phyloP scores from a whole-genome alignment of 768 basidiomycete genomes.

The Suillus spraguei region DNA sequence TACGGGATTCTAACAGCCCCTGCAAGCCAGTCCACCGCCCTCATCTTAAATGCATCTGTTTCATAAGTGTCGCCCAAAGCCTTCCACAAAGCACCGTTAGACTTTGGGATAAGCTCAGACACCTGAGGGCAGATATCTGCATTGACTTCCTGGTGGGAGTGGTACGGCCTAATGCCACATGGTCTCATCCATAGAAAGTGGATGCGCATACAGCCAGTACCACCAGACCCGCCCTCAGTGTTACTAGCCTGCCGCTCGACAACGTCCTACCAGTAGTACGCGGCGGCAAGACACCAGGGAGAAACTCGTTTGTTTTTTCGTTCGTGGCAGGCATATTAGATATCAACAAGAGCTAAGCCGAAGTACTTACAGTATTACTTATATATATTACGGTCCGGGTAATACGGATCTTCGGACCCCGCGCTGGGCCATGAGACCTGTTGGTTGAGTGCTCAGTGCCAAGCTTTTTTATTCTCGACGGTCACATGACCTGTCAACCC shows the following conservation, averaged over 20 bases:
- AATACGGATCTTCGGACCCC: neutral
- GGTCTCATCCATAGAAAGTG: slow-evolving; percentile 17
- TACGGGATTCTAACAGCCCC: slow-evolving; percentile 44
- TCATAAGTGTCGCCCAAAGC: slow-evolving; percentile 32
- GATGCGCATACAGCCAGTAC: slow-evolving; percentile 21
- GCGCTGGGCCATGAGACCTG: neutral
- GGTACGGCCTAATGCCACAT: neutral
- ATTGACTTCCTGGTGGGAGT: slow-evolving; percentile 5
- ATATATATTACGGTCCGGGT: neutral
- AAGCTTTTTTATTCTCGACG: neutral
- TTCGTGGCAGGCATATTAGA: slow-evolving; percentile 19
- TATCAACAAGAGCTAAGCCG: neutral
- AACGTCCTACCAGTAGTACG: slow-evolving; percentile 1
- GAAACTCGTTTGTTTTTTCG: slow-evolving; percentile 13
- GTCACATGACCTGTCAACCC: neutral
- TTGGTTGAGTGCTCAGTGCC: no score
- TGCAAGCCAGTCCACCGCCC: slow-evolving; percentile 39
- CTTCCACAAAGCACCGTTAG: slow-evolving; percentile 37
- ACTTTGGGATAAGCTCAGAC: slow-evolving; percentile 33
- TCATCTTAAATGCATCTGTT: slow-evolving; percentile 37
- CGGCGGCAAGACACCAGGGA: slow-evolving; percentile 18
- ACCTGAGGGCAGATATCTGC: slow-evolving; percentile 38
- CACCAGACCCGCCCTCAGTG: slow-evolving; percentile 15
- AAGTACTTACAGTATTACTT: neutral
- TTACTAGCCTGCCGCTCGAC: slow-evolving; percentile 15